Conservation (phyloP, 2,329 filamentous ascomycete genomes). For the Ceratocystis cubensis region DNA sequence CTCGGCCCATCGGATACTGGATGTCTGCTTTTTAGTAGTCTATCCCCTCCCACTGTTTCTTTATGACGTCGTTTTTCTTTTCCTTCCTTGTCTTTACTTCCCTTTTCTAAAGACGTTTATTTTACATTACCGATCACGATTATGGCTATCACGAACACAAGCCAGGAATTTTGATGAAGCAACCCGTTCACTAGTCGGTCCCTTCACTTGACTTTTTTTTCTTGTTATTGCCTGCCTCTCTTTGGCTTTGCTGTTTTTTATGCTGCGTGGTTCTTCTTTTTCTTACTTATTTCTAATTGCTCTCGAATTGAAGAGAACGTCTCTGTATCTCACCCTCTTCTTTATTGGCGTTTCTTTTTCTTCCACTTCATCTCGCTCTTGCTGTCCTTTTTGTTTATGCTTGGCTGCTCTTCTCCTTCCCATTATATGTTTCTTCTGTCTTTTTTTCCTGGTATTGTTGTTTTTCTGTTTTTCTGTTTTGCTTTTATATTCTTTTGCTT, state of each 20-base stretch:
- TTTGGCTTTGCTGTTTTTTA: slow-evolving; percentile 20
- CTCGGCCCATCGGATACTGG: neutral
- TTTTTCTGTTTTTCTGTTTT: neutral
- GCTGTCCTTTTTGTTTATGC: neutral
- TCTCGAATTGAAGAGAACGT: neutral
- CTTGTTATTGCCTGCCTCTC: slow-evolving; percentile 21
- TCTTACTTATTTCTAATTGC: slow-evolving; percentile 7
- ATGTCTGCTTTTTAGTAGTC: slow-evolving; percentile 3
- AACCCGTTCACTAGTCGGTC: neutral
- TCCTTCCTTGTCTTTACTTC: neutral
- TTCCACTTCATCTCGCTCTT: neutral
- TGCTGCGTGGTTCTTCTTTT: slow-evolving; percentile 12
- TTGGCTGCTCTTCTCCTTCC: neutral
- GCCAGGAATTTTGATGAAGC: neutral
- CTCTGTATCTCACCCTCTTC: neutral
- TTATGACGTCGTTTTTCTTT: neutral
- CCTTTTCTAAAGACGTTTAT: neutral
- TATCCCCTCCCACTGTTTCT: neutral
- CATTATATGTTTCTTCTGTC: neutral
- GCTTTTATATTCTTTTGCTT: neutral
- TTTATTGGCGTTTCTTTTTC: slow-evolving; percentile 5
- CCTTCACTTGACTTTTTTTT: slow-evolving; percentile 12
- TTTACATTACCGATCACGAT: neutral
- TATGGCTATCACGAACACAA: neutral
- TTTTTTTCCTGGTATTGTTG: neutral